Conservation (phyloP, 176 grass and related monocot genomes). For the Guadua angustifolia region DNA sequence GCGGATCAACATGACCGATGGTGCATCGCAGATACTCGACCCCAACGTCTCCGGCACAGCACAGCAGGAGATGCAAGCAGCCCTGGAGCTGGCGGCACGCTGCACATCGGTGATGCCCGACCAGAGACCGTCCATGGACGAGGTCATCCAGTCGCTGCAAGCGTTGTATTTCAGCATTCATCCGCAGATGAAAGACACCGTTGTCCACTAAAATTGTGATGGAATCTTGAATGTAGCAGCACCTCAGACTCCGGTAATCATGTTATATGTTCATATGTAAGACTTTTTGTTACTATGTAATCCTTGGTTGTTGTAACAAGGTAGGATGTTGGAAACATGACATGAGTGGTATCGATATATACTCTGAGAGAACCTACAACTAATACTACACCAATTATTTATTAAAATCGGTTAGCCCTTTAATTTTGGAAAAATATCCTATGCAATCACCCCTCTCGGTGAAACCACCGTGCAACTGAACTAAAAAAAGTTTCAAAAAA, state of each 20-base stretch:
- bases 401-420: no score
- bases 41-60: constrained; percentile 40
- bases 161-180: constrained; percentile 3
- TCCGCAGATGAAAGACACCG: background rate
- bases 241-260: background rate
- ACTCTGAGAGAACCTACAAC: no score
- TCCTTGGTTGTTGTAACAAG: background rate
- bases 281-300: background rate
- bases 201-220: constrained; percentile 5
- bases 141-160: constrained; percentile 54
- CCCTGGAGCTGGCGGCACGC: constrained; percentile 61
- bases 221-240: background rate
- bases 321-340: no score
- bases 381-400: no score
- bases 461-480: no score
- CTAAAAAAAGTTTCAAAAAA: no score
- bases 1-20: constrained; percentile 58
- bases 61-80: constrained; percentile 51
- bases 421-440: no score
- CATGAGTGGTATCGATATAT: no score
- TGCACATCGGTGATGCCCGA: constrained; percentile 77
- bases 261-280: background rate
- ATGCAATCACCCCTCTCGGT: no score
- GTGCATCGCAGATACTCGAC: constrained; percentile 58
- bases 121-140: constrained; percentile 65